Evolutionary conservation across 2,329 filamentous ascomycete species (phyloP).

Genomic region (Pseudogymnoascus sp.): DNA sequence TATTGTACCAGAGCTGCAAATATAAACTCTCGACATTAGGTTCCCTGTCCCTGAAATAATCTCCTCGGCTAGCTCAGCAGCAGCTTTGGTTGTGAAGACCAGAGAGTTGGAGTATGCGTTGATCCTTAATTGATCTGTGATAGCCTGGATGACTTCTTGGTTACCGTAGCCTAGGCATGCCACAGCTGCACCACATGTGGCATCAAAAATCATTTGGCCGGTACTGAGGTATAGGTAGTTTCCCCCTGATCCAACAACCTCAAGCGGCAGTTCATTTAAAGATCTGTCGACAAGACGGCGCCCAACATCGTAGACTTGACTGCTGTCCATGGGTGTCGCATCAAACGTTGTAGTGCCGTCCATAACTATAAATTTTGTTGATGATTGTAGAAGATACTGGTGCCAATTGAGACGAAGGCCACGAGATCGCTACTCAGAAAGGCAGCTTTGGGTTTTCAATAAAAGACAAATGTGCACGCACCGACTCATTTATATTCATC

Average conservation of each 20-base stretch:
- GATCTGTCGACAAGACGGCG: constrained; percentile 22
- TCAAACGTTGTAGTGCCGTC: background rate
- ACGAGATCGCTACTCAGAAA: background rate
- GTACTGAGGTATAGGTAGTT: constrained; percentile 25
- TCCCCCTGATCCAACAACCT: constrained; percentile 23
- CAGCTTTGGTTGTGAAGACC: constrained; percentile 48
- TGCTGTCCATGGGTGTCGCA: too few species aligned
- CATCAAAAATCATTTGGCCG: constrained; percentile 60
- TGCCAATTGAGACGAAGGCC: too few species aligned
- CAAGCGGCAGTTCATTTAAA: constrained; percentile 24
- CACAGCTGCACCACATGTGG: constrained; percentile 66
- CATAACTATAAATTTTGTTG: background rate
- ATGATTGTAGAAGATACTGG: background rate
- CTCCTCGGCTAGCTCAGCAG: constrained; percentile 36
- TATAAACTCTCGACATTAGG: constrained; percentile 47
- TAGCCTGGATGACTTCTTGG: constrained; percentile 50
- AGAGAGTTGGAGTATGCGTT: constrained; percentile 51
- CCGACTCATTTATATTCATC: background rate
- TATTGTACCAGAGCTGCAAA: constrained; percentile 40
- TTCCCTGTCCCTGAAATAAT: constrained; percentile 34
- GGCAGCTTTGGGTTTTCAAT: background rate
- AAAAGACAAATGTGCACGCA: background rate
- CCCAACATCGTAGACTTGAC: background rate
- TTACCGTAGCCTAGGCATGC: constrained; percentile 63
- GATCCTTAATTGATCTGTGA: constrained; percentile 49